Percentiles rank a stretch among this genome's conserved stretches.
These are phyloP conservation scores for Acarospora socialis DNA, from an alignment of 2,329 filamentous ascomycete species.

Conservation along the genomic window DNA sequence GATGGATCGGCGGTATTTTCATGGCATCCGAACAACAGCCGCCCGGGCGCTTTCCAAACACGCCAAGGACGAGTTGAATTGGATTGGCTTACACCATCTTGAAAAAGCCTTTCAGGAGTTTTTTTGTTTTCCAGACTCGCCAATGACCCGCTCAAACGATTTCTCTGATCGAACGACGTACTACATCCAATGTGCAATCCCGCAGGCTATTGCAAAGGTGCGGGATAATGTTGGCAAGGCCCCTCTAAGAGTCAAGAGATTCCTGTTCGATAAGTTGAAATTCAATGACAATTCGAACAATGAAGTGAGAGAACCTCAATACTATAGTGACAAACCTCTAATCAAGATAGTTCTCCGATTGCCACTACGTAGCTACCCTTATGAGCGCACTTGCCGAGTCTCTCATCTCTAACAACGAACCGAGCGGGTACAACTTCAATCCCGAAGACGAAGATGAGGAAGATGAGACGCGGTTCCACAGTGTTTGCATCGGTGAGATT, in stretches of 20 bases:
- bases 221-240: constrained; percentile 63
- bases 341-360: constrained; percentile 56
- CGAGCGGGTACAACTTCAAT: constrained; percentile 28
- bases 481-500: constrained; percentile 45
- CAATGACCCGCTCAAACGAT: constrained; percentile 76
- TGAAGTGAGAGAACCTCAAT: constrained; percentile 24
- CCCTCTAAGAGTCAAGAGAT: constrained; percentile 62
- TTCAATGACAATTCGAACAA: constrained; percentile 95
- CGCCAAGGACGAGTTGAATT: constrained; percentile 53
- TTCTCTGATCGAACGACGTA: constrained; percentile 80
- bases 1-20: constrained; percentile 83
- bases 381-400: constrained; percentile 50
- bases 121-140: constrained; percentile 67
- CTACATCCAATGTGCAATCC: constrained; percentile 69
- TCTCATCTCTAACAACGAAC: constrained; percentile 27
- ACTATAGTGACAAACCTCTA: constrained; percentile 1
- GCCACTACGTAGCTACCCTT: constrained; percentile 71
- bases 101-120: constrained; percentile 75
- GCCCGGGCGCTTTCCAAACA: constrained; percentile 65
- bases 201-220: constrained; percentile 64
- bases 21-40: constrained; percentile 80
- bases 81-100: constrained; percentile 71
- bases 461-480: constrained; percentile 37
- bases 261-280: constrained; percentile 75
- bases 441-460: constrained; percentile 36